These are phyloP conservation scores for Porodaedalea pini DNA, from an alignment of 1,284 basidiomycete species.

Conservation along the genomic window DNA sequence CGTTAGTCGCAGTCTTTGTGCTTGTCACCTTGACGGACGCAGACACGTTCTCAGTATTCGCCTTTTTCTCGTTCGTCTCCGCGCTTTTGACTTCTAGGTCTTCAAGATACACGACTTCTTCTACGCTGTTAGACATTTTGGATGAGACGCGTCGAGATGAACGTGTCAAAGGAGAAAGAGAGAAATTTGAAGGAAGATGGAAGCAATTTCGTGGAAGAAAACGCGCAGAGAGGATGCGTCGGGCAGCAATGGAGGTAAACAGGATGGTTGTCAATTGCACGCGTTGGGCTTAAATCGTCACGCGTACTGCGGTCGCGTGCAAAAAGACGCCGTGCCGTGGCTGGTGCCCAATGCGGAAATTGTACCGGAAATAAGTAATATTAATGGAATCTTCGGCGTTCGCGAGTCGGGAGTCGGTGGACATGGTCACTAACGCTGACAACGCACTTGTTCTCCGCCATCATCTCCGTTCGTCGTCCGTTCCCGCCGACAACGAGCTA, in stretches of 20 bases:
- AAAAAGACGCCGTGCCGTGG: neutral
- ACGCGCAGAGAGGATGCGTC: neutral
- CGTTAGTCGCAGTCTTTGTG: slow-evolving; percentile 21
- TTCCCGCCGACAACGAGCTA: neutral
- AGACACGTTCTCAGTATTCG: slow-evolving; percentile 16
- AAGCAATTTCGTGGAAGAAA: neutral
- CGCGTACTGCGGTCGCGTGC: too few species aligned
- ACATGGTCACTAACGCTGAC: neutral
- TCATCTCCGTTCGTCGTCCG: slow-evolving; percentile 19
- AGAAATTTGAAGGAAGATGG: neutral
- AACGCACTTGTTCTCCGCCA: slow-evolving; percentile 4
- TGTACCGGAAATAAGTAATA: too few species aligned
- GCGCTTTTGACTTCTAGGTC: slow-evolving; percentile 43
- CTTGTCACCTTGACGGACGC: slow-evolving; percentile 2
- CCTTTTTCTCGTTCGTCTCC: slow-evolving; percentile 14
- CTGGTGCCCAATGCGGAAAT: neutral
- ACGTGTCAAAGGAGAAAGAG: neutral
- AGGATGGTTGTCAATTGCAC: neutral
- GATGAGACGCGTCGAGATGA: neutral
- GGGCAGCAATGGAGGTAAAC: neutral
- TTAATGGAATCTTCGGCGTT: neutral
- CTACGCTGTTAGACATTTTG: neutral
- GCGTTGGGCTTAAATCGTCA: neutral
- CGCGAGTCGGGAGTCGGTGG: neutral
- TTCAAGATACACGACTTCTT: slow-evolving; percentile 46